Evolutionary conservation across 1,139 yeast species (phyloP), one percentile per base, ranked within the genome.

Genomic region (Torulaspora pretoriensis): DNA sequence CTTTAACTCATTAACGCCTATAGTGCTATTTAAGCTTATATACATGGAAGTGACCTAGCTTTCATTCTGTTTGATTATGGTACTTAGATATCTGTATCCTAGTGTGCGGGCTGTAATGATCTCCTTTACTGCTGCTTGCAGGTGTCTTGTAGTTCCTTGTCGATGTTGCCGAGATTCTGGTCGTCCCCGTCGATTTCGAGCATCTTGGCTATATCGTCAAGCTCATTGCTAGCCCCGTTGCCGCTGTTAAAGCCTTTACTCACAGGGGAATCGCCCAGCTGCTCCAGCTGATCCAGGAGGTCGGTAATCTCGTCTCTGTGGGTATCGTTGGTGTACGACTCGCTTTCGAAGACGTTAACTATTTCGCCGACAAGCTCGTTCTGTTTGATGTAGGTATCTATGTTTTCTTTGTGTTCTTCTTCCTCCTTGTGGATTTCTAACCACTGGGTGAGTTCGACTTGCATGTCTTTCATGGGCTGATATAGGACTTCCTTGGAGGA

Each of bases 181-280:
- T 80, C 80, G 40, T 75, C 62, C 6, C 63, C 60, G 26, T 57
- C 60, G 7, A 57, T 48, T 32, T 59, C 57, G 23, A 60, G 46
- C 49, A 60, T 36, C 32, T 55, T 58, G 12, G 54, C 42, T 6
- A 60, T 32, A 10, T 56, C 56, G 19, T 56, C 52, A 19, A 48
- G 42, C n/a, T 54, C 50, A 35, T 64, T 70, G 41, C 68, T 68
- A 43, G 95, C 23, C 10, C 39, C 40, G 7, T 37, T 40, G 24
- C 7, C 22, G 7, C 43, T 48, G 43, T 48, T 53, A 37, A 54
- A 50, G 16, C 60, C 55, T 37, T 58, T 59, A 38, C 55, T 53
- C 14, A 76, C 67, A 3, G 98, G 98, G 0, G 96, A 96, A 58
- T 88, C 86, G 0, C 97, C 97, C 39, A 87, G 70, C 45, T 83